Base-by-base conservation (phyloP, 2,329 filamentous ascomycete species). In the Sporothrix protearum region DNA sequence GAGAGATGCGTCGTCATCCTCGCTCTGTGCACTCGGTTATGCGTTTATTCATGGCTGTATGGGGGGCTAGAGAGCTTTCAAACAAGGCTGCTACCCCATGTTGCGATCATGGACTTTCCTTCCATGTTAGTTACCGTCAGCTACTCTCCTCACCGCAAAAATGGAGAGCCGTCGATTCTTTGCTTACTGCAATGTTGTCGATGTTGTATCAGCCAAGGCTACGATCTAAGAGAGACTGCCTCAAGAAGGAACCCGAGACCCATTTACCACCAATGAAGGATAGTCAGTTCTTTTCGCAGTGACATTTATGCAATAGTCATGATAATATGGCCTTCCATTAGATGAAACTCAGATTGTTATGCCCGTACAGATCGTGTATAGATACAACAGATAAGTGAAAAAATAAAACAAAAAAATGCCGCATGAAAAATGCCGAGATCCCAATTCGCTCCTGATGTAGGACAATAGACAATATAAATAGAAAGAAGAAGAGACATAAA, bases 361-460 rank as follows among this genome's bases (percentile, higher is more conserved):
- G 16, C 51, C 25, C 51, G 28, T 30, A 55, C 25, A 4, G 1
- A 30, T 8, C 3, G 22, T 16, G 22, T 33, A n/a, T 7, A 36
- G 8, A 0, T 57, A 19, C 10, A 8, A 36, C 25, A 19, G 33
- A 57, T 39, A 47, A 51, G 19, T 16, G 3, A 19, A 19, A 47
- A 47, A 47, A 6, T 16, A 5, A 2, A 25, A 47, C n/a, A 28
- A 19, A 53, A 30, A 47, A 36, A 57, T 30, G 53, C 14, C 64
- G 63, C 68, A 57, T 63, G 12, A 70, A 36, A 42, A 28, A 19
- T n/a, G n/a, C n/a, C 36, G 30, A 57, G 22, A 16, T 64, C 59
- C 59, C 36, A 6, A 30, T 28, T 45, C 36, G 36, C 59, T 64
- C 59, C 59, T 45, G 10, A 22, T 36, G 45, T 1, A 16, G 9